A percentile compares a stretch with the other conserved stretches of the same genome.
Conservation (phyloP, 2,329 filamentous ascomycete genomes). For the Penicillium sp. region DNA sequence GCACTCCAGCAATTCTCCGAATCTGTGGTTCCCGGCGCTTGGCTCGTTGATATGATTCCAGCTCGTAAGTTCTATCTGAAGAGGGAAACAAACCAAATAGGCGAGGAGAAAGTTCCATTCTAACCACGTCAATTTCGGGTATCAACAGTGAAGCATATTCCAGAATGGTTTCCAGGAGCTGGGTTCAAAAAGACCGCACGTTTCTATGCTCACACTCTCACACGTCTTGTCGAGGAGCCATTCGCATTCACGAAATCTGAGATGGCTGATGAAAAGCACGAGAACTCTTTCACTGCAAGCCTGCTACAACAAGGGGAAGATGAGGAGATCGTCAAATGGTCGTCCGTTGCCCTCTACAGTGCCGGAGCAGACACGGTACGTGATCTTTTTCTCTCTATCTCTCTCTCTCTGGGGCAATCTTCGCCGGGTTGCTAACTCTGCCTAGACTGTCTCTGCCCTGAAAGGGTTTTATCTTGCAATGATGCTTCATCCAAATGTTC, state of each 20-base stretch:
- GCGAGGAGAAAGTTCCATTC: background rate
- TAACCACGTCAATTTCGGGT: background rate
- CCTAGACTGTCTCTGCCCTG: conserved; percentile 1
- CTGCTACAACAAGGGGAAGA: background rate
- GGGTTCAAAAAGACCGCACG: conserved; percentile 8
- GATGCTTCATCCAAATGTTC: conserved; percentile 17
- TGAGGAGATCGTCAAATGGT: conserved; percentile 1
- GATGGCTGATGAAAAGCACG: background rate
- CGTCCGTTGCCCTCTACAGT: background rate
- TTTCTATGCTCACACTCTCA: background rate
- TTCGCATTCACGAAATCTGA: conserved; percentile 5
- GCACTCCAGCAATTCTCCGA: conserved; percentile 4
- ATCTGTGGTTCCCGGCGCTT: background rate
- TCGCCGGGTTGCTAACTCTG: background rate
- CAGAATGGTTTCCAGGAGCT: conserved; percentile 9
- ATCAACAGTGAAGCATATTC: conserved; percentile 6
- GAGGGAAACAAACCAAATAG: background rate
- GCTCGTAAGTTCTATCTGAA: background rate
- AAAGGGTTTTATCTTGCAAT: conserved; percentile 19
- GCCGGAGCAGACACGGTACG: conserved; percentile 5
- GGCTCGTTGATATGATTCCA: conserved; percentile 6
- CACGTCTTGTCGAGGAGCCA: background rate
- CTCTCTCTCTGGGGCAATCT: background rate
- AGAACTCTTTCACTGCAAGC: background rate
- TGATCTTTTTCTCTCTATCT: background rate